Base-by-base conservation (phyloP, 805 yeast genomes). In the Kazachstania bromeliacearum region DNA sequence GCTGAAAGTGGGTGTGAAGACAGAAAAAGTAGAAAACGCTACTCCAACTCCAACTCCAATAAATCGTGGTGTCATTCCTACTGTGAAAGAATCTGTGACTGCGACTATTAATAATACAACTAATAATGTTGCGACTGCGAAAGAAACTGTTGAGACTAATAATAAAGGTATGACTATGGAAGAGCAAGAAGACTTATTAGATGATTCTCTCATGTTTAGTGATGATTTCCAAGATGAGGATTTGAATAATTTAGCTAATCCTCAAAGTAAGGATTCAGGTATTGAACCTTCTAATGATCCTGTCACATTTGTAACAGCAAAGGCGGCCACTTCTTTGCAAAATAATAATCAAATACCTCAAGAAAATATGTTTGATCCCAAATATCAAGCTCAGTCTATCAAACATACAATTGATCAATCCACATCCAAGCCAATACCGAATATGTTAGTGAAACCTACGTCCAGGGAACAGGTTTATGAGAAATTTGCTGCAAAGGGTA, bases 401-500 rank as follows among this genome's bases (percentile, higher is more conserved):
- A 70, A 66, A 43, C 71, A 75, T 37, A 77, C 80, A 0, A 63
- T 79, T 10, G 87, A 82, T 53, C 89, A 79, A 31, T 66, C 70
- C 1, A 76, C 71, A 39, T 80, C 88, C 0, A 71, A 75, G 3
- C 87, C 82, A 2, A 63, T 81, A 7, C 57, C 59, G 15, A 43
- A 44, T 3, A 45, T 46, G 20, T 36, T 39, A 1, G 34, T 52
- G 18, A 51, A 49, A 31, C 56, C 52, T 23, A 33, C 46, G 12
- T 32, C 53, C 4, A 46, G 56, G 36, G 50, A 44, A 10, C 29
- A 47, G 5, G 28, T 46, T 2, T 57, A 57, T 39, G 46, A 55
- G 21, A 48, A 47, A 31, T 57, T 50, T 39, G 60, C 62, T 2
- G 50, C 62, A 5, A 57, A 52, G 34, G 62, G 62, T 15, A 57